Evolutionary conservation across 805 yeast genomes (phyloP), one percentile per base, ranked within the genome.

Genomic region (Zygotorulaspora chibaensis): DNA sequence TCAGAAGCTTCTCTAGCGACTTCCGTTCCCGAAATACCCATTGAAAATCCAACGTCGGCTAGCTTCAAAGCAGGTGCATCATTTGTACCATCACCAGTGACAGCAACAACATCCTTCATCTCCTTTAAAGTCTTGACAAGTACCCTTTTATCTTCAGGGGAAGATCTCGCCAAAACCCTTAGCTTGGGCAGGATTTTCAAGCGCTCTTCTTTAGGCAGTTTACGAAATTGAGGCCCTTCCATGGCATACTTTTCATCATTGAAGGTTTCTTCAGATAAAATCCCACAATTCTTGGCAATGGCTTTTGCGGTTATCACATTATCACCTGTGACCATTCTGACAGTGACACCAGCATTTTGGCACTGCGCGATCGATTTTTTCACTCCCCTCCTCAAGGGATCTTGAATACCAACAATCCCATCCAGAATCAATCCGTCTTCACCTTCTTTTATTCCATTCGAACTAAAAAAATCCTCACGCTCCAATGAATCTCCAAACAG

Each of bases 11-110:
- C 99, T 66, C 96, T 80, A 8, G 99, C 99, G 51, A 93, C 98
- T 68, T 93, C 99, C 2, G 99, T 93, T 54, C 99, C 99, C 8
- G 96, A 77, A 50, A 90, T 87, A 54, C 99, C 99, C 99, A 93
- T 93, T 2, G 98, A 87, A 62, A 93, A 91, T 1, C 99, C 99
- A 47, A 93, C 96, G 69, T 93, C 98, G 0, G 99, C 99, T 48
- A 90, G 74, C 61, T 91, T 88, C 61, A 93, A 76, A 2, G 99
- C 98, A 12, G 97, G 97, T 0, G 98, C 99, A 74, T 93, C 99
- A 65, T 93, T 93, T 8, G 98, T 91, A 68, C 99, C 99, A 66
- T 93, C 99, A 62, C 99, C 99, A 31, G 99, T 93, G 29, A 91
- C 98, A 1, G 99, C 99, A 40, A 93, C 99, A 29, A 91, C 95